A percentile compares a stretch with the other conserved stretches of the same genome.
phyloP scores from a whole-genome alignment of 2,329 filamentous ascomycete species.

The Sclerotinia glacialis region DNA sequence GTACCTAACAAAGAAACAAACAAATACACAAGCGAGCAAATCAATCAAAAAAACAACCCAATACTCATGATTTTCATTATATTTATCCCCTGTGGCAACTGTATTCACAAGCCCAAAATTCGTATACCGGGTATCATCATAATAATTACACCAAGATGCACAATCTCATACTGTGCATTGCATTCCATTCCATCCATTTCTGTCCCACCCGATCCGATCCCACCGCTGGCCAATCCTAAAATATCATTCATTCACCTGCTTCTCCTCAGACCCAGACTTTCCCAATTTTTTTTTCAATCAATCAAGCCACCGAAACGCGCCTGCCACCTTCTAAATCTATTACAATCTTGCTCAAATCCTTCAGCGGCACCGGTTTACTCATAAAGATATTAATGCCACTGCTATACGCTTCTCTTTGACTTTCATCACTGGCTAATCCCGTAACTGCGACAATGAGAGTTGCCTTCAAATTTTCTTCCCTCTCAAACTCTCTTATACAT shows the following conservation, averaged over 20 bases:
- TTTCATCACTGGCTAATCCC: conserved; percentile 47
- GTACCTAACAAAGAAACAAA: too few relatives aligned
- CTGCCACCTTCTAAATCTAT: neutral
- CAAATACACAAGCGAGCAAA: too few relatives aligned
- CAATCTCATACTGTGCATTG: neutral
- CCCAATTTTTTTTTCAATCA: neutral
- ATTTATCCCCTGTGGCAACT: neutral
- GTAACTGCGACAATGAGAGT: conserved; percentile 51
- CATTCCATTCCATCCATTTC: neutral
- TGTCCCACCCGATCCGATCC: neutral
- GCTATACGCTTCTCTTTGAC: conserved; percentile 47
- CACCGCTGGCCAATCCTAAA: neutral
- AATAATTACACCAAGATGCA: neutral
- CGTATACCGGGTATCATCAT: neutral
- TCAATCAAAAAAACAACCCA: too few relatives aligned
- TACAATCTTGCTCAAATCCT: conserved; percentile 6
- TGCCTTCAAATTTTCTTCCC: conserved; percentile 3
- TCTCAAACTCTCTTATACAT: conserved; percentile 22
- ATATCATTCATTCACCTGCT: neutral
- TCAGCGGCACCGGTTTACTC: conserved; percentile 46
- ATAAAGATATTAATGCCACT: conserved; percentile 53
- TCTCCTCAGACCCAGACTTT: too few relatives aligned
- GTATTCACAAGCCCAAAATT: neutral
- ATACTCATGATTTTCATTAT: too few relatives aligned
- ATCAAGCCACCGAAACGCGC: neutral